Percentiles rank a stretch among this genome's conserved stretches.
These are phyloP conservation scores for Tulasnella sp. DNA, from an alignment of 768 basidiomycete genomes.

Conservation along the genomic window DNA sequence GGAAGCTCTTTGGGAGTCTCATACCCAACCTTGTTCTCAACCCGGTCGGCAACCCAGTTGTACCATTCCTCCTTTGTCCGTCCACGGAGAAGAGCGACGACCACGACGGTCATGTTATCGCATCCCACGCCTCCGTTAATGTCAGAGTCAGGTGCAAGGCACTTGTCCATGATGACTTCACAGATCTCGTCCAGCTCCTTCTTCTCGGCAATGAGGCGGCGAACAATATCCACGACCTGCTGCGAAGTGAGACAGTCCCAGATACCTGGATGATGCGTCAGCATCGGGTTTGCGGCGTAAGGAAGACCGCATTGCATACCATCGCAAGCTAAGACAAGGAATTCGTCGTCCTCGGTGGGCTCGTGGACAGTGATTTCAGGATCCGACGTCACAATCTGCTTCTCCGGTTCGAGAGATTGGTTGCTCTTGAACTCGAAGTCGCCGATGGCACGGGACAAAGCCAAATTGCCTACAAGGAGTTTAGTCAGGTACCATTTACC, in stretches of 20 bases:
- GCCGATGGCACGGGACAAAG: conserved; percentile 86
- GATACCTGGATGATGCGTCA: conserved; percentile 48
- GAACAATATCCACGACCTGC: conserved; percentile 80
- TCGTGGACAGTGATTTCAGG: conserved; percentile 82
- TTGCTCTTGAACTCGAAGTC: conserved; percentile 99
- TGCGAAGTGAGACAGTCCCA: conserved; percentile 97
- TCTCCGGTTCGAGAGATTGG: conserved; percentile 62
- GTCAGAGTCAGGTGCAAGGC: conserved; percentile 86
- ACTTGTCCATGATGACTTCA: conserved; percentile 83
- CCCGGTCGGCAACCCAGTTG: conserved; percentile 73
- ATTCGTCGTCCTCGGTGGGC: conserved; percentile 84
- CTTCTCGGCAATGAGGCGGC: conserved; percentile 68
- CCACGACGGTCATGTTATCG: conserved; percentile 96
- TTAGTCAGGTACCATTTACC: background rate
- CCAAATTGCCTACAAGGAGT: conserved; percentile 66
- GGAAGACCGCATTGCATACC: conserved; percentile 39
- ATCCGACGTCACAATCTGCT: conserved; percentile 89
- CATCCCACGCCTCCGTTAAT: conserved; percentile 90
- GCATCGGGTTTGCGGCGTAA: background rate
- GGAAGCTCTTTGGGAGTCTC: conserved; percentile 64
- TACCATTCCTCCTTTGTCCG: conserved; percentile 90
- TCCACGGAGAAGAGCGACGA: conserved; percentile 79
- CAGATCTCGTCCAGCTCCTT: conserved; percentile 72
- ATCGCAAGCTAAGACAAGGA: conserved; percentile 93
- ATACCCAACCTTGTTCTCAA: conserved; percentile 63